Evolutionary conservation across 495 filamentous ascomycete genomes (phyloP).

Genomic region (Astrothelium subdiscretum): DNA sequence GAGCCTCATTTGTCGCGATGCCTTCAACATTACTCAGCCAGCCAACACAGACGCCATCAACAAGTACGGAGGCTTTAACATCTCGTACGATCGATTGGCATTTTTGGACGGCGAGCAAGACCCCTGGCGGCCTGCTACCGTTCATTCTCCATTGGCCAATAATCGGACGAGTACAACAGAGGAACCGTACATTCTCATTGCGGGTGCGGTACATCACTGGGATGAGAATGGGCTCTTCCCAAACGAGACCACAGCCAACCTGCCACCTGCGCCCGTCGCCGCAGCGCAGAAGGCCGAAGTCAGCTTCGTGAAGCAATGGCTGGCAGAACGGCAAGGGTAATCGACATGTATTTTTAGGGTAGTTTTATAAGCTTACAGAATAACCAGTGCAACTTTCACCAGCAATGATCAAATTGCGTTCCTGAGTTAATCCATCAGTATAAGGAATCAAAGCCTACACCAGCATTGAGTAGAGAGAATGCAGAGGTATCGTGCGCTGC

Average conservation of each 20-base stretch:
- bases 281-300: slow-evolving; percentile 44
- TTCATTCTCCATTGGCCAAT: slow-evolving; percentile 39
- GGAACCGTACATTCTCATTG: slow-evolving; percentile 53
- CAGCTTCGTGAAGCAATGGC: slow-evolving; percentile 53
- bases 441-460: background rate
- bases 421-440: no score
- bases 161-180: slow-evolving; percentile 39
- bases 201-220: slow-evolving; percentile 57
- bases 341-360: background rate
- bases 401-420: background rate
- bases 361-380: no score
- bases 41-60: slow-evolving; percentile 50
- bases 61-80: slow-evolving; percentile 57
- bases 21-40: slow-evolving; percentile 50
- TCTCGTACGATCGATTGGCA: slow-evolving; percentile 38
- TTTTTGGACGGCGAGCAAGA: slow-evolving; percentile 55
- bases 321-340: slow-evolving; percentile 40
- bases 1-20: slow-evolving; percentile 40
- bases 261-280: slow-evolving; percentile 43
- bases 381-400: no score
- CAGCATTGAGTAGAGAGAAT: background rate
- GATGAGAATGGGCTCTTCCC: slow-evolving; percentile 58
- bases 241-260: slow-evolving; percentile 41
- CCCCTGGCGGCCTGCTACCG: slow-evolving; percentile 57
- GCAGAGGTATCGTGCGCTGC: background rate